Evolutionary conservation across 495 filamentous ascomycete species (phyloP).

Genomic region (Hamigera avellanea): DNA sequence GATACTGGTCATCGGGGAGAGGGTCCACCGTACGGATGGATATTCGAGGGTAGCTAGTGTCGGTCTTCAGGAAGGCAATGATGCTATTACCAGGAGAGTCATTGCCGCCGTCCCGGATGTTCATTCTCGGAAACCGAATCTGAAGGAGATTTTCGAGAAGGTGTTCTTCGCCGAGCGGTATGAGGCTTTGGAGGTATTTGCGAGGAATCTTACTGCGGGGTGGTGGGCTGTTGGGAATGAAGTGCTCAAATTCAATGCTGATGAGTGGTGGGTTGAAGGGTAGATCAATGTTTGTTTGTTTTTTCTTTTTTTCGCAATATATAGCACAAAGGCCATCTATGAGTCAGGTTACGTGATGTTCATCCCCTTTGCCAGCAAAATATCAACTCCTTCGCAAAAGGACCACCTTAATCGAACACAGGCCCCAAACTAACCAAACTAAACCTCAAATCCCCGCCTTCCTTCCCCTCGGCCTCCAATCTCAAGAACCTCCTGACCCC

Average conservation of each 20-base stretch:
- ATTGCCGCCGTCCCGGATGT: constrained; percentile 77
- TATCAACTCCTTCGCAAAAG: too few species aligned
- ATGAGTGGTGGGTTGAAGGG: constrained; percentile 46
- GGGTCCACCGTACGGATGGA: neutral
- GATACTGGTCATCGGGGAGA: constrained; percentile 58
- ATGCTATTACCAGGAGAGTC: constrained; percentile 36
- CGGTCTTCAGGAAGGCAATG: too few species aligned
- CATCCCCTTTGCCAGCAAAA: too few species aligned
- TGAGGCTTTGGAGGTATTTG: constrained; percentile 74
- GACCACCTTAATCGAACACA: constrained; percentile 39
- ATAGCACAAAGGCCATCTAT: too few species aligned
- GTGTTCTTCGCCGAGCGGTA: constrained; percentile 36
- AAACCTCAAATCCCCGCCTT: constrained; percentile 59
- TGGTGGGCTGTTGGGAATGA: constrained; percentile 92
- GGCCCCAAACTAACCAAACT: constrained; percentile 61
- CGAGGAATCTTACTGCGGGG: constrained; percentile 68
- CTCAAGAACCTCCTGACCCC: constrained; percentile 51
- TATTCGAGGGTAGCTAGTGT: constrained; percentile 5
- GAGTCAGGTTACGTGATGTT: too few species aligned
- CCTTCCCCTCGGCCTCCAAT: constrained; percentile 39
- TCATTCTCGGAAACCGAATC: constrained; percentile 80
- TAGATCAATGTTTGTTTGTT: neutral
- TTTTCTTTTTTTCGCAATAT: neutral
- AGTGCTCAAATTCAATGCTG: constrained; percentile 65
- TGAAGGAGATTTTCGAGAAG: constrained; percentile 45